Evolutionary conservation across 1,284 basidiomycete species (phyloP), one percentile per base, ranked within the genome.

Genomic region (Mrakiaceae sp.): DNA sequence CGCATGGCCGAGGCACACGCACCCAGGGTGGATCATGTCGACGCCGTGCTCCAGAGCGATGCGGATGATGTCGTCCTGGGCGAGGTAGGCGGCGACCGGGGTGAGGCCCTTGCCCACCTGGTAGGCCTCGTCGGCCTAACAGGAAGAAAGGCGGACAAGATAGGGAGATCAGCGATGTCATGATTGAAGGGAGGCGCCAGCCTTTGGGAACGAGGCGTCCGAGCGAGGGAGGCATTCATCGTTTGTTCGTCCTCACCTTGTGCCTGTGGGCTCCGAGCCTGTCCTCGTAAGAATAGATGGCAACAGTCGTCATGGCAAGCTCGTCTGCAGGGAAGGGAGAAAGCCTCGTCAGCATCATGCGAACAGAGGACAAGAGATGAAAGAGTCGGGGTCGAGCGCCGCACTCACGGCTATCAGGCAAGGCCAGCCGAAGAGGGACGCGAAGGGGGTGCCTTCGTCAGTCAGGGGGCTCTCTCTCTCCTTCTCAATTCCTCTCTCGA

Each of bases 11-110:
- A 55, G n/a, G 48, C 48, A 42, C n/a, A 72, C 83, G 73, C 72
- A 92, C 88, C 92, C 92, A 14, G 94, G 94, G 78, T 98, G 96
- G 75, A 99, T 98, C 95, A 98, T 98, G 76, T 98, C 94, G 52
- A 98, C 95, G 52, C 90, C 91, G 78, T 97, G 92, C 77, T 98
- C 94, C 60, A 96, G 81, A 44, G 93, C 93, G 71, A 93, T 88
- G 68, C 86, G 81, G 77, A 99, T 90, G 77, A 99, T 98, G 74
- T 97, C 93, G 71, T 97, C 92, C 75, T 98, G 94, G 14, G 92
- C 88, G 68, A 99, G 87, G 78, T 99, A 99, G 27, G 96, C 96
- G 44, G 82, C 93, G 62, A 98, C 96, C 51, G 96, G 96, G 12
- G 92, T 89, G 66, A 97, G 79, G 40, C 95, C 95, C 72, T 90